Evolutionary conservation across 2,329 filamentous ascomycete species (phyloP), one percentile per base, ranked within the genome.

Genomic region (Fusarium sp.): DNA sequence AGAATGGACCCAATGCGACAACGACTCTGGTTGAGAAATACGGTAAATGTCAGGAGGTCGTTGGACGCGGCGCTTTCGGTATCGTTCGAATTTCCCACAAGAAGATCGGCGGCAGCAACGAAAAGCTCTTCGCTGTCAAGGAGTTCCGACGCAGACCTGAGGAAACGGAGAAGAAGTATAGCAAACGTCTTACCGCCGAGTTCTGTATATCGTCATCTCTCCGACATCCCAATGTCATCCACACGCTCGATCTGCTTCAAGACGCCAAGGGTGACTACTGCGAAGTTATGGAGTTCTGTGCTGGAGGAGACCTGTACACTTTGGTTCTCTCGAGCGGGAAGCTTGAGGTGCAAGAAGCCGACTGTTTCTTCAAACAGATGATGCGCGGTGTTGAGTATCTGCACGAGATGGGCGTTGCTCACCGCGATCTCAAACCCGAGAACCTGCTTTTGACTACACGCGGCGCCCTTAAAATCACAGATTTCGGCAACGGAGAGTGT

Each of bases 371-470:
- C 85, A 97, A 98, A 82, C 96, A 99, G 80, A 90, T 98, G 80
- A 98, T 99, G 95, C 92, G 96, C 58, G 96, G 96, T 65, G 96
- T 99, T 52, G 95, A 98, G 80, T 99, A 99, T 79, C 94, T 99
- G 83, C 96, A 99, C 80, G 95, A 98, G 77, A 99, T 98, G 96
- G 96, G 96, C 57, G 96, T 99, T 25, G 95, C 96, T 14, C 96
- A 99, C 78, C 92, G 96, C 65, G 96, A 99, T 75, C 82, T 99
- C 45, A 99, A 99, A 80, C 96, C 96, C 1, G 96, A 99, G 79
- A 99, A 99, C 72, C 85, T 99, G 14, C 88, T 99, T 1, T 85
- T 99, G 56, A 99, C 96, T 6, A 96, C 92, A 1, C 93, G 94
- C 69, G 96, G 96, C 59, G 92, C 90, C 15, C 88, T 99, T 72